phyloP scores from a whole-genome alignment of 306 rosid species.

The Nissolia schottii region DNA sequence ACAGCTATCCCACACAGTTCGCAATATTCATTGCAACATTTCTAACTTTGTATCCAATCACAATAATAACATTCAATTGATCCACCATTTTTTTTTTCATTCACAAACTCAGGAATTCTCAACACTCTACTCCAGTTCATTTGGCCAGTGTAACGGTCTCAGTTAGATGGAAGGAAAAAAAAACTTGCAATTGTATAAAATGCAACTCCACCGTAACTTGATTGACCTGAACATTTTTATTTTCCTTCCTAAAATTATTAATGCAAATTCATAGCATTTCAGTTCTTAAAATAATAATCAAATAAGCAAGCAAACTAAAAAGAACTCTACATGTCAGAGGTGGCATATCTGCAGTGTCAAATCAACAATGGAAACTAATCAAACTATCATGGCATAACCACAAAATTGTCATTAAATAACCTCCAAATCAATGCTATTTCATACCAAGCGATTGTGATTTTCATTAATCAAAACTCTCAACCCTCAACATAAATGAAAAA shows the following conservation, averaged over 20 bases:
- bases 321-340: not conserved
- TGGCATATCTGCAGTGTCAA: slow-evolving; percentile 12
- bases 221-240: slow-evolving; percentile 49
- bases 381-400: not conserved
- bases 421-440: not conserved
- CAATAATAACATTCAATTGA: too few relatives aligned
- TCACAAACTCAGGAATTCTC: too few relatives aligned
- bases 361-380: not conserved
- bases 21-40: too few relatives aligned
- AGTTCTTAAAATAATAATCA: not conserved
- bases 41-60: too few relatives aligned
- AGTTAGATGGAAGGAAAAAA: slow-evolving; percentile 20
- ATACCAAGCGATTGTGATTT: too few relatives aligned
- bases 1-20: too few relatives aligned
- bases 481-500: too few relatives aligned
- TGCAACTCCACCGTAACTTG: slow-evolving; percentile 61
- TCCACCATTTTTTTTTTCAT: too few relatives aligned
- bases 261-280: not conserved
- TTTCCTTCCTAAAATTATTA: slow-evolving; percentile 35
- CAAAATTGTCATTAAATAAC: not conserved
- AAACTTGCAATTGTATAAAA: slow-evolving; percentile 59
- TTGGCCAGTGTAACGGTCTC: not conserved
- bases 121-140: too few relatives aligned
- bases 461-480: too few relatives aligned
- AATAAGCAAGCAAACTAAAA: not conserved